Evolutionary conservation across 345 rosid species (phyloP).

Genomic region (Raphanus sativus): DNA sequence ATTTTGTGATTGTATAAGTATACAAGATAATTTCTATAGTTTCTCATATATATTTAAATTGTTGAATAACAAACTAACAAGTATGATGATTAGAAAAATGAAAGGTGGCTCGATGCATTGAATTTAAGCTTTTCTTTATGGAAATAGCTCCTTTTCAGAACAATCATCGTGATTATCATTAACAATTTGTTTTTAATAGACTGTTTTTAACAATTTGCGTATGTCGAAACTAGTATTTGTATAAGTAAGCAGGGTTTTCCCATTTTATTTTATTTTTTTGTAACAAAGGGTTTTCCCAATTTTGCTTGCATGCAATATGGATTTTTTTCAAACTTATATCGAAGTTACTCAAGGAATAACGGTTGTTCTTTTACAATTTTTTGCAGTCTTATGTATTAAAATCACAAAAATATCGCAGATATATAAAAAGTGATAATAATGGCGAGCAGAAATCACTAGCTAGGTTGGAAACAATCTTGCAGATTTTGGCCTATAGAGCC

Average conservation of each 20-base stretch:
- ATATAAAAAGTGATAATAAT: too few species aligned
- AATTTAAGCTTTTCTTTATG: neutral
- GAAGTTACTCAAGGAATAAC: neutral
- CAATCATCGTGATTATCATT: neutral
- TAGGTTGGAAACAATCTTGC: neutral
- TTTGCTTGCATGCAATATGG: neutral
- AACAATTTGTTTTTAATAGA: neutral
- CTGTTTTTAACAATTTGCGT: neutral
- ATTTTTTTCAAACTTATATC: neutral
- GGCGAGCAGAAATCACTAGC: too few species aligned
- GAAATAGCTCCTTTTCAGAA: neutral
- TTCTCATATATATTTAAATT: neutral
- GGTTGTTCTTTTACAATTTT: too few species aligned
- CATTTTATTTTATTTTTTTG: too few species aligned
- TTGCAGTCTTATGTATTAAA: too few species aligned
- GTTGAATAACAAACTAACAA: neutral
- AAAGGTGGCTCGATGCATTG: neutral
- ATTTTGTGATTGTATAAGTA: constrained; percentile 2
- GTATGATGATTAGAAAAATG: neutral
- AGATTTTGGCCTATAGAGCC: neutral
- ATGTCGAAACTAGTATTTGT: neutral
- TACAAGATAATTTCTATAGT: neutral
- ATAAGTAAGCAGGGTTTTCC: neutral
- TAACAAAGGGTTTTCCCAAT: too few species aligned
- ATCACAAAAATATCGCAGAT: too few species aligned